These are phyloP conservation scores for Trypanosoma mega DNA, from an alignment of 208 protist species.

Conservation along the genomic window DNA sequence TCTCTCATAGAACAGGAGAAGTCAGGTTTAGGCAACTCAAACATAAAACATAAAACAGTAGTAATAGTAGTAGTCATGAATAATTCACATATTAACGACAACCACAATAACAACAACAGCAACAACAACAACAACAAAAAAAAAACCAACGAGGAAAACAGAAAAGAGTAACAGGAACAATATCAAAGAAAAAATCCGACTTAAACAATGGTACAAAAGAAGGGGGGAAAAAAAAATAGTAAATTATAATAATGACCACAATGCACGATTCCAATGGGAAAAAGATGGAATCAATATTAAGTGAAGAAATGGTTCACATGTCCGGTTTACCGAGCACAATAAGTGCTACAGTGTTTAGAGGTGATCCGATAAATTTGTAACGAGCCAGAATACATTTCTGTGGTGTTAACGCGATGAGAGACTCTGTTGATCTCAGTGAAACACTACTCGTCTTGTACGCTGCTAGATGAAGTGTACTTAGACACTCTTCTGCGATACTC, in stretches of 20 bases:
- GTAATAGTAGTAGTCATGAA: too few species aligned
- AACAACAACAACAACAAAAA: too few species aligned
- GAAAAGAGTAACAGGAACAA: slow-evolving; percentile 56
- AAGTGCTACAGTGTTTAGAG: slow-evolving; percentile 71
- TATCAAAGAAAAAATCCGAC: neutral
- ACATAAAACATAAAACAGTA: too few species aligned
- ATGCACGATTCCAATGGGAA: neutral
- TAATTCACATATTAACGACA: too few species aligned
- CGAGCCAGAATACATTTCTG: slow-evolving; percentile 31
- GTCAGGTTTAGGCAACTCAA: too few species aligned
- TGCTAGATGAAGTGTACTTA: slow-evolving; percentile 35
- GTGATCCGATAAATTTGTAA: slow-evolving; percentile 71
- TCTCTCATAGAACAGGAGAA: too few species aligned
- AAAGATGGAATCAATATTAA: slow-evolving; percentile 10
- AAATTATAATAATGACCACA: slow-evolving; percentile 8
- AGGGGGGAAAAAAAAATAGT: slow-evolving; percentile 7
- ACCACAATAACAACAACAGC: too few species aligned
- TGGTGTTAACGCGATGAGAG: slow-evolving; percentile 35
- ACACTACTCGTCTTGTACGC: slow-evolving; percentile 36
- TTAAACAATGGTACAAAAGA: neutral
- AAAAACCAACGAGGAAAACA: too few species aligned
- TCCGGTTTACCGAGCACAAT: slow-evolving; percentile 6
- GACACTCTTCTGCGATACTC: slow-evolving; percentile 43
- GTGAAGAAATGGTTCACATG: slow-evolving; percentile 2
- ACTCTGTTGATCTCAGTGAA: slow-evolving; percentile 42